phyloP scores from a whole-genome alignment of 2,329 filamentous ascomycete genomes.

The Seiridium unicorne region DNA sequence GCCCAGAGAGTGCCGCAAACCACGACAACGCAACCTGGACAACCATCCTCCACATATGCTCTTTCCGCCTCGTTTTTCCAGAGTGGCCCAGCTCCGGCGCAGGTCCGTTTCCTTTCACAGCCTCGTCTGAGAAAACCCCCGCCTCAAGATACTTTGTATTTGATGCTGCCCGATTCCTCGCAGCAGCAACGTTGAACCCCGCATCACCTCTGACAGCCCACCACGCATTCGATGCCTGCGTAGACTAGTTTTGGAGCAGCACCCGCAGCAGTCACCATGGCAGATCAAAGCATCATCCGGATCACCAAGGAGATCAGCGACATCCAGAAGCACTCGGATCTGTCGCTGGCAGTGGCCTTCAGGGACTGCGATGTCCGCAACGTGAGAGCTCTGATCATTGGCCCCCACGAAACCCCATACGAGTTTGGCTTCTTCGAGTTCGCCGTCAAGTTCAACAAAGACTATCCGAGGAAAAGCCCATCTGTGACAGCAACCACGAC shows the following conservation, averaged over 20 bases:
- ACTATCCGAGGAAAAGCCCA: conserved; percentile 75
- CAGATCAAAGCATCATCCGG: conserved; percentile 83
- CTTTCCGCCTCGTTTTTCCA: too few species aligned
- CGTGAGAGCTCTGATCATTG: conserved; percentile 84
- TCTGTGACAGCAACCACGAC: conserved; percentile 72
- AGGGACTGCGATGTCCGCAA: conserved; percentile 85
- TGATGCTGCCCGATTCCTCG: too few species aligned
- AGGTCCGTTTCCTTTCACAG: too few species aligned
- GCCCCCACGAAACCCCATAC: conserved; percentile 91
- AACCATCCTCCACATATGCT: too few species aligned
- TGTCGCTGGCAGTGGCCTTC: conserved; percentile 86
- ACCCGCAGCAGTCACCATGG: conserved; percentile 47
- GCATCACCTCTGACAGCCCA: too few species aligned
- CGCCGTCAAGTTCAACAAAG: conserved; percentile 72
- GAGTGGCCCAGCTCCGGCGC: too few species aligned
- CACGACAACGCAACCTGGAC: too few species aligned
- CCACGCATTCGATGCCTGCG: background rate
- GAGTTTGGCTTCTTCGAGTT: conserved; percentile 99
- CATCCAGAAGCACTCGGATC: conserved; percentile 77
- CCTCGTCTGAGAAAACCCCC: too few species aligned
- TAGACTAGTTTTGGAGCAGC: background rate
- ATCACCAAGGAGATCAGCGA: conserved; percentile 89
- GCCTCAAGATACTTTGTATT: too few species aligned
- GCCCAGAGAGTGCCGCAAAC: too few species aligned
- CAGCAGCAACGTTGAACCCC: too few species aligned